Percentiles rank a stretch among this genome's conserved stretches.
phyloP scores from a whole-genome alignment of 305 asterid genomes.

The Fraxinus albicans region DNA sequence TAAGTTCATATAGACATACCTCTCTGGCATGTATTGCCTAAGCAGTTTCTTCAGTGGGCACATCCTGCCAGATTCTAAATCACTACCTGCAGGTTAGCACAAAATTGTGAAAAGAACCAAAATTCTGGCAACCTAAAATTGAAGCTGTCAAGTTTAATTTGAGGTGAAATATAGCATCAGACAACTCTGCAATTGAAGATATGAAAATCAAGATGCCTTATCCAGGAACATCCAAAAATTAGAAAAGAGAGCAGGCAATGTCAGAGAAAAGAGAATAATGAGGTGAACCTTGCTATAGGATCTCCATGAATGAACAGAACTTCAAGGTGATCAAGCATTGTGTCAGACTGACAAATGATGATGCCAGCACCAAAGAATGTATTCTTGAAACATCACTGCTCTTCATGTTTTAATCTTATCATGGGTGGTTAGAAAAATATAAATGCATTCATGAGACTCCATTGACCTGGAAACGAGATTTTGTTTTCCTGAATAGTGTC shows the following conservation, averaged over 20 bases:
- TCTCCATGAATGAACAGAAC: neutral
- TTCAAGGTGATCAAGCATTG: neutral
- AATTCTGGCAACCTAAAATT: neutral
- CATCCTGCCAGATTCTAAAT: neutral
- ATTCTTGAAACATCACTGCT: constrained; percentile 15
- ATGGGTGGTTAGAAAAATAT: constrained; percentile 10
- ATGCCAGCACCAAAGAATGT: neutral
- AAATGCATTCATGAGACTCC: constrained; percentile 1
- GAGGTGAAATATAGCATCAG: neutral
- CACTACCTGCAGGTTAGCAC: neutral
- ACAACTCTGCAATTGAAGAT: neutral
- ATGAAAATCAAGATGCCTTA: neutral
- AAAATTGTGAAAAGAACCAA: neutral
- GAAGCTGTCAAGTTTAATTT: neutral
- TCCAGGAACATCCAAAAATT: neutral
- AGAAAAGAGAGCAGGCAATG: neutral
- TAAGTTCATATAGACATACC: neutral
- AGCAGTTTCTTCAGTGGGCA: neutral
- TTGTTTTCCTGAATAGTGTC: constrained; percentile 2
- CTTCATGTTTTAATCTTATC: constrained; percentile 16
- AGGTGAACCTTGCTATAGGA: neutral
- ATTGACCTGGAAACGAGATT: neutral
- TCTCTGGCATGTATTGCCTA: neutral
- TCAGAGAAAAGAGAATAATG: neutral
- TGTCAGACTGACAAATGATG: neutral